phyloP scores from a whole-genome alignment of 2,329 filamentous ascomycete genomes.

The Sphaerulina musiva region DNA sequence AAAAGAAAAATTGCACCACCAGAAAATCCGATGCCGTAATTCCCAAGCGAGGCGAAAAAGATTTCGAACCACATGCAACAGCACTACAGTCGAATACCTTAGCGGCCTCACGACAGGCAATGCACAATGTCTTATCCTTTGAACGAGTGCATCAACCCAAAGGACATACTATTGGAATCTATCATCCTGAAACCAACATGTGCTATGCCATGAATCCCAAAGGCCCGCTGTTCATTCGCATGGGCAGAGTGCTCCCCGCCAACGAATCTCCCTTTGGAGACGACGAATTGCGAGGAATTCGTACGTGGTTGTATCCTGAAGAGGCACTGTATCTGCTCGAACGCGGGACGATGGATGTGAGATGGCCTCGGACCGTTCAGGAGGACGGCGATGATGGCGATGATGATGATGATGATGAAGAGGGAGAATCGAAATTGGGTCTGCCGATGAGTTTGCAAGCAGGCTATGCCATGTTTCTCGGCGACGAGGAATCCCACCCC shows the following conservation, averaged over 20 bases:
- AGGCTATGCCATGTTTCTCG: slow-evolving; percentile 78
- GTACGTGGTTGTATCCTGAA: slow-evolving; percentile 78
- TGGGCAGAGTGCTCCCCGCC: slow-evolving; percentile 60
- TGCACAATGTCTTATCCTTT: slow-evolving; percentile 79
- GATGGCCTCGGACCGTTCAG: slow-evolving; percentile 57
- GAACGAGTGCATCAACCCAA: slow-evolving; percentile 67
- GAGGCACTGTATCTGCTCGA: slow-evolving; percentile 87
- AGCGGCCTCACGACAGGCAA: slow-evolving; percentile 73
- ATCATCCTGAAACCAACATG: slow-evolving; percentile 58
- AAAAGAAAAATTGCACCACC: not conserved
- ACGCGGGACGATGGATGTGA: slow-evolving; percentile 76
- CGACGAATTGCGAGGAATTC: slow-evolving; percentile 25
- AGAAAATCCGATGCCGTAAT: slow-evolving; percentile 47
- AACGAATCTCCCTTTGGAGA: slow-evolving; percentile 42
- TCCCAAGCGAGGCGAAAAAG: slow-evolving; percentile 89
- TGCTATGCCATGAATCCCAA: slow-evolving; percentile 63
- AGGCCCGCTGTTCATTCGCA: slow-evolving; percentile 66
- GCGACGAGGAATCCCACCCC: slow-evolving; percentile 52
- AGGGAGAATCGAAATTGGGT: slow-evolving; percentile 48
- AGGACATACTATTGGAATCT: slow-evolving; percentile 62
- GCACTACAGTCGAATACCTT: slow-evolving; percentile 70
- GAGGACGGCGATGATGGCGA: slow-evolving; percentile 42
- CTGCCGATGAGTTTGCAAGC: slow-evolving; percentile 87
- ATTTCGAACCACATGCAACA: slow-evolving; percentile 92
- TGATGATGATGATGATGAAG: slow-evolving; percentile 41